Percentiles rank a stretch among this genome's conserved stretches.
phyloP scores from a whole-genome alignment of 192 early-diverging fungal species.

The Umbelopsis vinacea region DNA sequence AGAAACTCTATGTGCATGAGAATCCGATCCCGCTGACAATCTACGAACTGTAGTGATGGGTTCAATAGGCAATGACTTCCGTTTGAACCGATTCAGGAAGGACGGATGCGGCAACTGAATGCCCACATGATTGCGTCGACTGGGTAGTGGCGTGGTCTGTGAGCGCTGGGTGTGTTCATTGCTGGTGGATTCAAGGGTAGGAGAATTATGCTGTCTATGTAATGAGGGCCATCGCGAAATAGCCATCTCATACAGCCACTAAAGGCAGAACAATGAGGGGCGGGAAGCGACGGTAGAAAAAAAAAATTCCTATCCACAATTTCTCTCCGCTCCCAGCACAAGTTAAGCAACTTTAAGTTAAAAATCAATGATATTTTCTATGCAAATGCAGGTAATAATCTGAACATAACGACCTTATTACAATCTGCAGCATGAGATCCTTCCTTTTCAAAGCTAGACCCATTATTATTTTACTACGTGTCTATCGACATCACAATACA shows the following conservation, averaged over 20 bases:
- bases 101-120: neutral
- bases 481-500: too few species aligned
- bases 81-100: neutral
- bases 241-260: neutral
- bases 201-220: neutral
- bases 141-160: neutral
- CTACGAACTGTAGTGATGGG: neutral
- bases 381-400: too few species aligned
- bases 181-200: neutral
- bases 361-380: too few species aligned
- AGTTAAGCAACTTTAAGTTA: too few species aligned
- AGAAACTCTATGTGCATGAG: too few species aligned
- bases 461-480: too few species aligned
- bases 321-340: too few species aligned
- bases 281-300: neutral
- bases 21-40: neutral
- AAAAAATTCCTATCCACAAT: too few species aligned
- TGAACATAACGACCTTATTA: too few species aligned
- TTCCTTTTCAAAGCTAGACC: too few species aligned
- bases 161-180: neutral
- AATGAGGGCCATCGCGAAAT: slow-evolving; percentile 6
- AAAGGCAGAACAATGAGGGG: neutral
- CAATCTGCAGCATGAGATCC: too few species aligned
- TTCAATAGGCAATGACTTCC: neutral
- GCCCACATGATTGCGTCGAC: neutral